Conservation (phyloP, 768 basidiomycete genomes). For the Gloeostereum incarnatum region DNA sequence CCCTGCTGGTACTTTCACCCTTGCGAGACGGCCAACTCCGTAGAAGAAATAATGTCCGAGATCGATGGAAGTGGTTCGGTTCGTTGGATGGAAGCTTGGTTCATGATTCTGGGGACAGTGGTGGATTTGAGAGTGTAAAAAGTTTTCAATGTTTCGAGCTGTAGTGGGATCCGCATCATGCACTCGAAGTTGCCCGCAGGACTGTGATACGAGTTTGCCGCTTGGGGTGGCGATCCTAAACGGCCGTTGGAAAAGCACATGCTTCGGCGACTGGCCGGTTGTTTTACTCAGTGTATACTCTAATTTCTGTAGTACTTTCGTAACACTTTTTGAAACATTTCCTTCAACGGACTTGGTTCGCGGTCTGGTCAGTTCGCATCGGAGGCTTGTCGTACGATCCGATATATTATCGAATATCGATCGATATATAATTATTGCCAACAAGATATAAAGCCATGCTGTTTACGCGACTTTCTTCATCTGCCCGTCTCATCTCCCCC, state of each 20-base stretch:
- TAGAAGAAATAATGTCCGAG: constrained; percentile 61
- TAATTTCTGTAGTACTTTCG: background rate
- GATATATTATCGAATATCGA: constrained; percentile 11
- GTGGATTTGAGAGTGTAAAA: constrained; percentile 42
- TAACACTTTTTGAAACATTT: background rate
- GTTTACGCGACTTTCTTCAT: constrained; percentile 29
- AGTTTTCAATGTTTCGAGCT: too few species aligned
- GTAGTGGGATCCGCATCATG: too few species aligned
- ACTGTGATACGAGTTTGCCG: too few species aligned
- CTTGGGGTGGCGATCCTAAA: too few species aligned
- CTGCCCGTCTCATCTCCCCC: constrained; percentile 25
- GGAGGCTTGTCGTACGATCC: constrained; percentile 35
- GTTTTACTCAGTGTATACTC: constrained; percentile 1
- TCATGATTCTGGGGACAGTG: constrained; percentile 60
- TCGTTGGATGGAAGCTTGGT: constrained; percentile 69
- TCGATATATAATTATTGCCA: constrained; percentile 11
- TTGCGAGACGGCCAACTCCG: constrained; percentile 60
- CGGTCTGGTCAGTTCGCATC: background rate
- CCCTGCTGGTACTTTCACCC: constrained; percentile 87
- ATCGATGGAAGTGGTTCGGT: constrained; percentile 19
- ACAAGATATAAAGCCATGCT: constrained; percentile 37
- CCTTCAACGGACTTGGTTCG: background rate
- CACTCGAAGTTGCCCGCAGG: too few species aligned
- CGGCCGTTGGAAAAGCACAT: too few species aligned
- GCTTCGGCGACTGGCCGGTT: constrained; percentile 2